Evolutionary conservation across 202 grass and related monocot genomes (phyloP).

Genomic region (Panicum virgatum): DNA sequence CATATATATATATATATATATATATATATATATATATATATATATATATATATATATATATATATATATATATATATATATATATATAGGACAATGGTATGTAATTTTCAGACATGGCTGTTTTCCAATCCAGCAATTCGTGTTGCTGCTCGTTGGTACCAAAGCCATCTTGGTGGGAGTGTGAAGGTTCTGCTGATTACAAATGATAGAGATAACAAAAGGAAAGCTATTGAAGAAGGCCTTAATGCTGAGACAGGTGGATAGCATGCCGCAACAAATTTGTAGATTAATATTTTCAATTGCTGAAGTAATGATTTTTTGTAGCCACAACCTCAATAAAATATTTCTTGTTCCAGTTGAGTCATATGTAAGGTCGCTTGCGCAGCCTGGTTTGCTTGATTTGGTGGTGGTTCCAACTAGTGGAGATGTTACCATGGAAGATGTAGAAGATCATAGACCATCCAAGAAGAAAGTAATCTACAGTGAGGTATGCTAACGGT

Average conservation of each 20-base stretch:
- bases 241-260: conserved; percentile 79
- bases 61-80: too few species aligned
- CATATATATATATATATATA: too few species aligned
- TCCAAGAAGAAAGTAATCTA: conserved; percentile 93
- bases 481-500: conserved; percentile 66
- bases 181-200: conserved; percentile 82
- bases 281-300: conserved; percentile 4
- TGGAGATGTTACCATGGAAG: conserved; percentile 81
- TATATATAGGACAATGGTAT: background rate
- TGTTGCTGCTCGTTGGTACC: conserved; percentile 95
- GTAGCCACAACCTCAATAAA: conserved; percentile 31
- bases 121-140: conserved; percentile 66
- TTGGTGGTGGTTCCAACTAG: conserved; percentile 66
- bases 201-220: conserved; percentile 91
- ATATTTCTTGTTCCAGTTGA: conserved; percentile 73
- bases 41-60: too few species aligned
- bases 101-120: background rate
- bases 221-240: conserved; percentile 85
- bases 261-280: conserved; percentile 9
- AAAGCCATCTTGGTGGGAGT: conserved; percentile 78
- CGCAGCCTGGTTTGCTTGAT: conserved; percentile 88
- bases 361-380: conserved; percentile 87
- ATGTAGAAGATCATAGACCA: conserved; percentile 85
- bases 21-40: too few species aligned
- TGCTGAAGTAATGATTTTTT: conserved; percentile 8